Conservation (phyloP, 495 filamentous ascomycete species). For the Aspergillus conjunctus region DNA sequence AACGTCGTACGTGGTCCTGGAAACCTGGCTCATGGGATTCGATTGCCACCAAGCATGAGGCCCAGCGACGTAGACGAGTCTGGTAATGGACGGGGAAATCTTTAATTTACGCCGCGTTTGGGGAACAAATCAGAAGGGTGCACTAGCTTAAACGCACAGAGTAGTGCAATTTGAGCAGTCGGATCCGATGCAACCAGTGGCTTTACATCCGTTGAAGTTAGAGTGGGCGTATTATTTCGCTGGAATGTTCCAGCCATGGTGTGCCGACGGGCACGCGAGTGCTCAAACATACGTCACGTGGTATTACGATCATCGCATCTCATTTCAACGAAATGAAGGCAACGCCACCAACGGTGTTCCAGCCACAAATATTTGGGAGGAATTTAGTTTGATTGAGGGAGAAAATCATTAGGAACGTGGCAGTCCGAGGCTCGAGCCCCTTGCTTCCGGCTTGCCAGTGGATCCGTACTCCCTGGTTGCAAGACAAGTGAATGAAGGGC, state of each 20-base stretch:
- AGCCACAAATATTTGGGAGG: neutral
- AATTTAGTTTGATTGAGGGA: neutral
- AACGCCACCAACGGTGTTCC: neutral
- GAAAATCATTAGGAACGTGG: constrained; percentile 6
- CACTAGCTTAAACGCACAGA: neutral
- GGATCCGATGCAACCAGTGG: neutral
- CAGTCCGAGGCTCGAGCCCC: constrained; percentile 8
- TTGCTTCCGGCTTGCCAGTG: constrained; percentile 9
- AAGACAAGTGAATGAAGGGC: neutral
- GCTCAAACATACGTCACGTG: constrained; percentile 23
- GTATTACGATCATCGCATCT: constrained; percentile 15
- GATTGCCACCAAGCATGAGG: constrained; percentile 47
- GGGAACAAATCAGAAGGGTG: neutral
- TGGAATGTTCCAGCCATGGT: constrained; percentile 9
- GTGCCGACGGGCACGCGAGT: constrained; percentile 7
- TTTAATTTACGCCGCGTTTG: constrained; percentile 24
- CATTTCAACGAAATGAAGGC: constrained; percentile 13
- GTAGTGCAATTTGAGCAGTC: neutral
- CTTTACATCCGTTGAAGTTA: neutral
- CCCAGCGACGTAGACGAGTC: constrained; percentile 20
- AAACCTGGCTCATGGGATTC: constrained; percentile 37
- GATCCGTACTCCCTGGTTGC: neutral
- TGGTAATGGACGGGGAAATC: constrained; percentile 35
- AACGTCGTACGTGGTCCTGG: constrained; percentile 26
- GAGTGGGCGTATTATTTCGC: neutral